Evolutionary conservation across 768 basidiomycete genomes (phyloP).

Genomic region (Boletellus emodensis): DNA sequence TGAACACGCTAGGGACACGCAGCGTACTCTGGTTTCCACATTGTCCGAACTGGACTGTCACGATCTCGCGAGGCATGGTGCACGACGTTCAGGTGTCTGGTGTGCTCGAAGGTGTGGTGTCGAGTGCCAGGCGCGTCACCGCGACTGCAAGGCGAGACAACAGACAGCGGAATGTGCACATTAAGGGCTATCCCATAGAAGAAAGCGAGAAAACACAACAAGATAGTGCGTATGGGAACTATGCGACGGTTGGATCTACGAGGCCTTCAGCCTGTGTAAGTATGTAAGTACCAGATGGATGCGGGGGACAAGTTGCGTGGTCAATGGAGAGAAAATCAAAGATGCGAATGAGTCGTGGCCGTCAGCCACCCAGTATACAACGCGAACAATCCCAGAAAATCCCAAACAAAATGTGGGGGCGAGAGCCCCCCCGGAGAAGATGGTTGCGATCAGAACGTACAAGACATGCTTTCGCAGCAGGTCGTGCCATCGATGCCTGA

Average conservation of each 20-base stretch:
- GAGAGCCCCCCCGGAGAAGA: slow-evolving; percentile 7
- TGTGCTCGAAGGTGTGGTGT: not conserved
- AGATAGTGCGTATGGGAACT: slow-evolving; percentile 21
- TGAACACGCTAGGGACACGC: slow-evolving; percentile 3
- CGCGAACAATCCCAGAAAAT: slow-evolving; percentile 13
- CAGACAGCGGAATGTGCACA: slow-evolving; percentile 17
- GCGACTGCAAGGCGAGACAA: not conserved
- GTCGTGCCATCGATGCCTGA: slow-evolving; percentile 21
- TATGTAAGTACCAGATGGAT: slow-evolving; percentile 22
- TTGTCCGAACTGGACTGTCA: slow-evolving; percentile 84
- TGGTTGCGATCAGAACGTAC: slow-evolving; percentile 4
- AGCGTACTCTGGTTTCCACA: slow-evolving; percentile 85
- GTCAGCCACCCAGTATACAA: slow-evolving; percentile 27
- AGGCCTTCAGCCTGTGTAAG: slow-evolving; percentile 35
- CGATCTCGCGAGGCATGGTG: slow-evolving; percentile 77
- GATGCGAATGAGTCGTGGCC: slow-evolving; percentile 19
- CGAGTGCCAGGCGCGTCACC: not conserved
- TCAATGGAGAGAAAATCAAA: slow-evolving; percentile 11
- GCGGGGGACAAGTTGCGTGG: slow-evolving; percentile 9
- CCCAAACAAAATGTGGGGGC: slow-evolving; percentile 2
- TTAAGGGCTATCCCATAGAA: slow-evolving; percentile 13
- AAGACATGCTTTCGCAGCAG: slow-evolving; percentile 6
- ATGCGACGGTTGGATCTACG: slow-evolving; percentile 19
- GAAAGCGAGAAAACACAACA: slow-evolving; percentile 19
- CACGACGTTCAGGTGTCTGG: not conserved